Percentiles rank a stretch among this genome's conserved stretches.
phyloP scores from a whole-genome alignment of 768 basidiomycete species.

The Hydnomerulius pinastri region DNA sequence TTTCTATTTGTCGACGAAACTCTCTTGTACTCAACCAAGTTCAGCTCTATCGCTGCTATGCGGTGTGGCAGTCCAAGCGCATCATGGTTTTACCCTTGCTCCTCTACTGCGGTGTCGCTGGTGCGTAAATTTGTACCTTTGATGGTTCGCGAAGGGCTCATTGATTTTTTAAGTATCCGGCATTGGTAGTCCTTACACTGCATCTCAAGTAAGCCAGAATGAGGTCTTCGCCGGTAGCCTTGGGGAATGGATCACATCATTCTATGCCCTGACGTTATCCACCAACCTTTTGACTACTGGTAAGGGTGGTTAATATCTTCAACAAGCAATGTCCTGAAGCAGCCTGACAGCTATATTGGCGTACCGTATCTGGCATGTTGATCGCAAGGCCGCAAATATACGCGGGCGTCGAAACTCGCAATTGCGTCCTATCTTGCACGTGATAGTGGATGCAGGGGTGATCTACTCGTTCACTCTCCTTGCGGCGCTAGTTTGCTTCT shows the following conservation, averaged over 20 bases:
- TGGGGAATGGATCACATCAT: conserved; percentile 36
- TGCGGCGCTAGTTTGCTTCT: conserved; percentile 32
- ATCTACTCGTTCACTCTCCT: conserved; percentile 40
- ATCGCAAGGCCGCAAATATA: conserved; percentile 20
- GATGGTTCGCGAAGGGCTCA: not conserved
- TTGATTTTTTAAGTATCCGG: conserved; percentile 18
- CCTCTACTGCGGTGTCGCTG: conserved; percentile 28
- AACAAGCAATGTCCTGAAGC: not conserved
- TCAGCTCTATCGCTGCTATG: conserved; percentile 32
- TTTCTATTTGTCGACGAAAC: not conserved
- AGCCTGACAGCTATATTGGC: conserved; percentile 26
- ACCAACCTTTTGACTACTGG: conserved; percentile 37
- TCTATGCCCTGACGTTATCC: conserved; percentile 31
- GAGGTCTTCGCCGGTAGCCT: conserved; percentile 30
- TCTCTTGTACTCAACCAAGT: not conserved
- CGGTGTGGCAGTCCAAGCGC: conserved; percentile 32
- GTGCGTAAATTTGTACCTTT: conserved; percentile 13
- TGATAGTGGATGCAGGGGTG: conserved; percentile 39
- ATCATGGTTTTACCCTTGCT: conserved; percentile 30
- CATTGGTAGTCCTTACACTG: conserved; percentile 16
- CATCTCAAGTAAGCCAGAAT: conserved; percentile 3
- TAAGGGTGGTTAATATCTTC: no score
- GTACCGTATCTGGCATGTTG: conserved; percentile 32
- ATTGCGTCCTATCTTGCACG: conserved; percentile 20
- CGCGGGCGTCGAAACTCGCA: conserved; percentile 6